Conservation (phyloP, 2,329 filamentous ascomycete genomes). For the Aureobasidium namibiae region DNA sequence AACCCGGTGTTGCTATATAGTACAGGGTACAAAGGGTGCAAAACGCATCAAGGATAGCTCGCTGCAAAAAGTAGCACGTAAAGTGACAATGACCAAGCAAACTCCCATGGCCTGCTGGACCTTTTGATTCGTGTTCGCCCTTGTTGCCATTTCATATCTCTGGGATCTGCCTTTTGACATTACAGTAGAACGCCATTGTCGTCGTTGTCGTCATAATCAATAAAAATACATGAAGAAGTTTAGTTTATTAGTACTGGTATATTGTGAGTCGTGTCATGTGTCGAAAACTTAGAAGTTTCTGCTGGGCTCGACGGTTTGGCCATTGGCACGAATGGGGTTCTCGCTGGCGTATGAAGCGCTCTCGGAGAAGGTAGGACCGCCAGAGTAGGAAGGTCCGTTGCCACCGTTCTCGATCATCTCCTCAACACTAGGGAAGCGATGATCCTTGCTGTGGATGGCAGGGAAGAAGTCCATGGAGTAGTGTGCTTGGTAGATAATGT, state of each 20-base stretch:
- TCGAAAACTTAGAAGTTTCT: conserved; percentile 14
- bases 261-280: not conserved
- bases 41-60: not conserved
- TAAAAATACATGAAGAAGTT: conserved; percentile 4
- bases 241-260: conserved; percentile 8
- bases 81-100: not conserved
- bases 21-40: not conserved
- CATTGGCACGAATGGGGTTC: conserved; percentile 16
- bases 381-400: conserved; percentile 22
- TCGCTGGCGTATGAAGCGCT: conserved; percentile 19
- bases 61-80: not conserved
- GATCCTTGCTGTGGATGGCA: conserved; percentile 54
- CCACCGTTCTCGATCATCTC: conserved; percentile 31
- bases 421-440: conserved; percentile 26
- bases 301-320: conserved; percentile 12
- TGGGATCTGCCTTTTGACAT: not conserved
- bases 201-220: conserved; percentile 1
- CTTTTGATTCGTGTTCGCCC: not conserved
- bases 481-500: conserved; percentile 78
- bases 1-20: not conserved
- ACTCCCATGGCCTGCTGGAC: not conserved
- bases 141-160: not conserved
- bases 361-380: conserved; percentile 24
- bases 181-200: not conserved
- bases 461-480: conserved; percentile 85